Conservation (phyloP, 1,284 basidiomycete genomes). For the Cutaneotrichosporon sp. region DNA sequence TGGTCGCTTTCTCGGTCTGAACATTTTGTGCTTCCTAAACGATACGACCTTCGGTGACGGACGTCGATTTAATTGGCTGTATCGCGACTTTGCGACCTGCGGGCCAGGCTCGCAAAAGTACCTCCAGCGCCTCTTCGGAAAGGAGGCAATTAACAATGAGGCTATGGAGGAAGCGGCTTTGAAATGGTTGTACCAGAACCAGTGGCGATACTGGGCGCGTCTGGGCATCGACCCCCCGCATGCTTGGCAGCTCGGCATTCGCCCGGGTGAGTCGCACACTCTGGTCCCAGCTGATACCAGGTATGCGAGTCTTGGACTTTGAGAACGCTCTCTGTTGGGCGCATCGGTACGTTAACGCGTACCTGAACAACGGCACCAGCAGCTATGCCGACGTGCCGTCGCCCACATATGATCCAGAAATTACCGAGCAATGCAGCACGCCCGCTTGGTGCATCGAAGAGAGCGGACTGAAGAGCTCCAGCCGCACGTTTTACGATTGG, state of each 20-base stretch:
- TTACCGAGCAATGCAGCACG: slow-evolving; percentile 3
- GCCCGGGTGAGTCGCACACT: slow-evolving; percentile 13
- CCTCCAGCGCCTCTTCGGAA: slow-evolving; percentile 27
- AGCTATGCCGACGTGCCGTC: slow-evolving; percentile 14
- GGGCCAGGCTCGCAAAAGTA: slow-evolving; percentile 27
- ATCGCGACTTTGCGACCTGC: slow-evolving; percentile 31
- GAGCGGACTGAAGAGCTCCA: slow-evolving; percentile 2
- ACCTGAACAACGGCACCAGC: slow-evolving; percentile 3
- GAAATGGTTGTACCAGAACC: slow-evolving; percentile 33
- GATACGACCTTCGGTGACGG: slow-evolving; percentile 12
- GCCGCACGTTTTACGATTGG: slow-evolving; percentile 12
- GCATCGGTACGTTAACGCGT: slow-evolving; percentile 28
- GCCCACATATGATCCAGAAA: slow-evolving; percentile 11
- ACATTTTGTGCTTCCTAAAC: slow-evolving; percentile 28
- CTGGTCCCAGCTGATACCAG: too few species aligned
- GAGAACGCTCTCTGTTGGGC: slow-evolving; percentile 38
- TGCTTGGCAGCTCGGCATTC: slow-evolving; percentile 21
- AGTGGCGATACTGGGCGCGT: slow-evolving; percentile 29
- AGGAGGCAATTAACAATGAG: slow-evolving; percentile 18
- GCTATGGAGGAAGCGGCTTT: slow-evolving; percentile 31
- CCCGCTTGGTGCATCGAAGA: slow-evolving; percentile 32
- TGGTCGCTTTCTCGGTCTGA: slow-evolving; percentile 28
- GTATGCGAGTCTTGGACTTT: slow-evolving; percentile 31
- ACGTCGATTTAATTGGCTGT: slow-evolving; percentile 23
- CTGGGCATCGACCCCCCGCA: slow-evolving; percentile 28